Conservation (phyloP, 306 rosid genomes). For the Inga oerstediana region DNA sequence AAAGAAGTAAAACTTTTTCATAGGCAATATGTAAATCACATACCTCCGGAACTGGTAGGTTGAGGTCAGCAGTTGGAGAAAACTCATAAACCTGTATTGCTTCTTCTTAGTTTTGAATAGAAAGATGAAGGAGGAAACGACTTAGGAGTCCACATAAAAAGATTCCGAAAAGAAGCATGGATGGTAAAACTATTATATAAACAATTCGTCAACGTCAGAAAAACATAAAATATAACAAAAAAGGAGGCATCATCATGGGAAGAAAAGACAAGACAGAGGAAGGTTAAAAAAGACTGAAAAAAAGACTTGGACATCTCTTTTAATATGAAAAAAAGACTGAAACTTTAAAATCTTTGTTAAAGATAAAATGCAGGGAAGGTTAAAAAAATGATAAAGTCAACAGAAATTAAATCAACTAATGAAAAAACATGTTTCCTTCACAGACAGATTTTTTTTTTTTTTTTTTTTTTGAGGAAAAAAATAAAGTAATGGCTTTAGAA, state of each 20-base stretch:
- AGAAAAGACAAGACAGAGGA: slow-evolving; percentile 6
- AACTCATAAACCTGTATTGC: neutral
- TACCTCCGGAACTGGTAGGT: neutral
- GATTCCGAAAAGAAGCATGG: neutral
- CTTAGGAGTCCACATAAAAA: neutral
- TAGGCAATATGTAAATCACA: neutral
- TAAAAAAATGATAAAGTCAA: too few relatives aligned
- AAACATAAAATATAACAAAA: slow-evolving; percentile 1
- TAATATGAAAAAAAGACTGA: neutral
- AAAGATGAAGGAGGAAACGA: neutral
- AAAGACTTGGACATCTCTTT: neutral
- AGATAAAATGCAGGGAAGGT: neutral
- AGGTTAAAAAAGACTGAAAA: too few relatives aligned
- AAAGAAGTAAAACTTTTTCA: neutral
- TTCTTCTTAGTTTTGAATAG: neutral
- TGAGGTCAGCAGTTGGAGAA: neutral
- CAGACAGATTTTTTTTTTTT: neutral
- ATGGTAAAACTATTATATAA: neutral
- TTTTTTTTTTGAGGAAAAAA: neutral
- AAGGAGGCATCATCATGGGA: neutral
- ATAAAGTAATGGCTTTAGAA: neutral
- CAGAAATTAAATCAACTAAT: neutral
- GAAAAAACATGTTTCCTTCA: neutral
- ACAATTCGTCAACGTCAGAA: slow-evolving; percentile 2
- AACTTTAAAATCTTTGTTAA: neutral